Conservation (phyloP, 768 basidiomycete species). For the Mrakia gelida region DNA sequence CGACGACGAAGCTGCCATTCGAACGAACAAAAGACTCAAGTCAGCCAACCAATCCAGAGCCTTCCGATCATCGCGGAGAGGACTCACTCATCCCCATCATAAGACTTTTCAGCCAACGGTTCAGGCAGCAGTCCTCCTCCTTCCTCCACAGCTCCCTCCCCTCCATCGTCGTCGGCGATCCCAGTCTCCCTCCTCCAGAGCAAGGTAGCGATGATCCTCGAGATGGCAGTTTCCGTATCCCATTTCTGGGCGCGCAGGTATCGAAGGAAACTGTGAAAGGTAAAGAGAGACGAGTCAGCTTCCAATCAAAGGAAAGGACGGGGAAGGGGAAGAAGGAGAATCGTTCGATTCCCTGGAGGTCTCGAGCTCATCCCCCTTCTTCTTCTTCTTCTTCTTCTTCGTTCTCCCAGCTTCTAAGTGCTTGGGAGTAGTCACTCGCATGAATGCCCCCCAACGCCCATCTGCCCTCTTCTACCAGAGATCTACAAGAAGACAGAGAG, state of each 20-base stretch:
- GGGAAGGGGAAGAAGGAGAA: too few species aligned
- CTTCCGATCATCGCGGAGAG: too few species aligned
- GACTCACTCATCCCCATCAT: constrained; percentile 30
- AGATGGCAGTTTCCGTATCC: constrained; percentile 20
- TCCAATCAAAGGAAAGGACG: neutral
- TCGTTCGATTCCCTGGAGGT: neutral
- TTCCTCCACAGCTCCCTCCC: constrained; percentile 5
- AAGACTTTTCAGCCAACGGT: constrained; percentile 17
- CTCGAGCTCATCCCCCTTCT: neutral
- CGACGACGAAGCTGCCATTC: neutral
- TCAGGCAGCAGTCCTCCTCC: constrained; percentile 13
- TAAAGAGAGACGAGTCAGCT: too few species aligned
- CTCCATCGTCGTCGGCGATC: constrained; percentile 25
- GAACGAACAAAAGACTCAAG: neutral
- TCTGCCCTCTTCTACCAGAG: neutral
- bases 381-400: neutral
- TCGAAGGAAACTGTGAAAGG: neutral
- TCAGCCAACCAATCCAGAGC: neutral
- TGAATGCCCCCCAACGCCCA: neutral
- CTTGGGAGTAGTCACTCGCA: too few species aligned
- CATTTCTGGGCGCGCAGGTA: constrained; percentile 30
- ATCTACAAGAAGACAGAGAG: neutral
- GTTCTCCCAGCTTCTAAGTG: neutral
- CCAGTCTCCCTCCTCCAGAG: constrained; percentile 31
- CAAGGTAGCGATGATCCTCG: constrained; percentile 21